Conservation (phyloP, 129 eudicot species). For the Saussurea involucrata region DNA sequence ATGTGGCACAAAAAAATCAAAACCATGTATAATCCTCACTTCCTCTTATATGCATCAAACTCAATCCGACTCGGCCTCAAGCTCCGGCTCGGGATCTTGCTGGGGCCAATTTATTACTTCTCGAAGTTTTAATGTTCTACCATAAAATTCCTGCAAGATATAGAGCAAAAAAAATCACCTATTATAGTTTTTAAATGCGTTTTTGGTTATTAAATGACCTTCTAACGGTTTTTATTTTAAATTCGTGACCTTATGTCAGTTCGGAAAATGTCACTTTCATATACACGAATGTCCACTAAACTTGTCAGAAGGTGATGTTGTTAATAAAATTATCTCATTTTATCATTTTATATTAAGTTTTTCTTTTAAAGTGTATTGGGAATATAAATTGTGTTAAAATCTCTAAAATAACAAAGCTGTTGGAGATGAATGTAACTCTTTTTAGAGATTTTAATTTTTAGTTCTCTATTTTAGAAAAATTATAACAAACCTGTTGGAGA, state of each 20-base stretch:
- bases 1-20: constrained; percentile 13
- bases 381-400: too few species aligned
- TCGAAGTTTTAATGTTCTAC: constrained; percentile 39
- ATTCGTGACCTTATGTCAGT: background rate
- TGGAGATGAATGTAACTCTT: too few species aligned
- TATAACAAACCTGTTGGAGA: too few species aligned
- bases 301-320: background rate
- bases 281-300: background rate
- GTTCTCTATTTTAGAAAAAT: too few species aligned
- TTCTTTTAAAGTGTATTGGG: too few species aligned
- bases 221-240: background rate
- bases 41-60: constrained; percentile 5
- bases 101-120: constrained; percentile 32
- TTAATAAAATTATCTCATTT: background rate
- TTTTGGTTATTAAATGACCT: background rate
- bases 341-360: too few species aligned
- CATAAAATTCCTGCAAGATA: constrained; percentile 37
- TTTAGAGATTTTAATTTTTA: too few species aligned
- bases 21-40: background rate
- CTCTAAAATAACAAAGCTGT: too few species aligned
- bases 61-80: constrained; percentile 21
- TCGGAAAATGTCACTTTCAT: background rate
- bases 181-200: background rate
- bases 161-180: background rate
- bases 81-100: constrained; percentile 1